Evolutionary conservation across 192 early-diverging fungal genomes (phyloP), one percentile per base, ranked within the genome.

Genomic region (Coemansia sp.): DNA sequence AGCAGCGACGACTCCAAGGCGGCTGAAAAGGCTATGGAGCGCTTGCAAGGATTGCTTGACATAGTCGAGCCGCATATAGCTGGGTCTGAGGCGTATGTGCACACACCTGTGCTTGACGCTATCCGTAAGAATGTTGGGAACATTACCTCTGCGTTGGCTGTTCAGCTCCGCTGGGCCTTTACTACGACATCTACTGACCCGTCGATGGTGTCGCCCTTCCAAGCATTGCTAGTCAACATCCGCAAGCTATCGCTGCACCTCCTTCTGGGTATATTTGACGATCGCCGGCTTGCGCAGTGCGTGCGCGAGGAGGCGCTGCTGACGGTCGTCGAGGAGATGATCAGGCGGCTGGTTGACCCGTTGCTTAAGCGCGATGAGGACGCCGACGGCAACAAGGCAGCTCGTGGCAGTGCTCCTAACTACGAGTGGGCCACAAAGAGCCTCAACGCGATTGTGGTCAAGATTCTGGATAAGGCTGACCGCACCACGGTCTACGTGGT

Each of bases 391-490:
- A 55, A 24, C 57, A n/a, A 60, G 57, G 57, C 33, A n/a, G 31
- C 57, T 2, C 57, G 57, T 8, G 57, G 57, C 57, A 36, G 57
- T 9, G 57, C 18, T n/a, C 57, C 57, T 3, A 60, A 60, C 57
- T 60, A 34, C 2, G 43, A 66, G 54, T 46, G 46, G 64, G 46
- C 59, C 38, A 15, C 70, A 18, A 27, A 52, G 9, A 90, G 88
- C 72, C 24, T 78, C 41, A 99, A 99, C 83, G 86, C 93, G 31
- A 82, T 97, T 42, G 91, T 98, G 87, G 91, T 97, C 18, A 90
- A 92, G 49, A 93, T 98, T 0, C 72, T 99, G 61, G 97, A 99
- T 42, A 94, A 95, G 54, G 89, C 90, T 29, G 89, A 95, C 55
- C 86, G 92, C 29, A 98, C 95, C 78, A 43, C 88, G 82, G 29